phyloP scores from a whole-genome alignment of 805 yeast genomes.

The Metschnikowia shivogae region DNA sequence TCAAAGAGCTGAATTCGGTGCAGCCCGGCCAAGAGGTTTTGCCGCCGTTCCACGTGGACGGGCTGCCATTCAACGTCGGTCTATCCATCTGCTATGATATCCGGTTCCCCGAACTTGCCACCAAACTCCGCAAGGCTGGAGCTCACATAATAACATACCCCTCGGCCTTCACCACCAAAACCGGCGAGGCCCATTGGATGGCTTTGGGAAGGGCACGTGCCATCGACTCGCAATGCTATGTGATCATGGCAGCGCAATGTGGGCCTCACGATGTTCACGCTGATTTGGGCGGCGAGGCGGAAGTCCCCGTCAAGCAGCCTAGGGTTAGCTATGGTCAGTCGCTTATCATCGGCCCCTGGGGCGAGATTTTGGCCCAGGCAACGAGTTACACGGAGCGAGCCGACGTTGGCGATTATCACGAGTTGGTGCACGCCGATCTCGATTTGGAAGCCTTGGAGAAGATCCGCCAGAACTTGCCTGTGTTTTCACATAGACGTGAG shows the following conservation, averaged over 20 bases:
- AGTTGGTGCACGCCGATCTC: slow-evolving; percentile 59
- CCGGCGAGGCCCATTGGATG: slow-evolving; percentile 92
- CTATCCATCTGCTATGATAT: slow-evolving; percentile 81
- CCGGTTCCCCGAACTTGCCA: slow-evolving; percentile 78
- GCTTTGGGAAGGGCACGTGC: slow-evolving; percentile 79
- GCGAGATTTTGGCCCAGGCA: slow-evolving; percentile 59
- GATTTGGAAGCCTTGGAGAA: slow-evolving; percentile 47
- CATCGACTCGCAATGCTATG: slow-evolving; percentile 81
- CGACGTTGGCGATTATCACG: slow-evolving; percentile 33
- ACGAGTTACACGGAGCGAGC: slow-evolving; percentile 27
- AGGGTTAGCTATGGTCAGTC: slow-evolving; percentile 86
- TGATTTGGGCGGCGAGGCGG: slow-evolving; percentile 20
- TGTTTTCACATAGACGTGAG: slow-evolving; percentile 67
- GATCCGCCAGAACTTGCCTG: slow-evolving; percentile 69
- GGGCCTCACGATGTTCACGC: slow-evolving; percentile 64
- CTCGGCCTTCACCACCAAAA: slow-evolving; percentile 86
- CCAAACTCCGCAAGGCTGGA: slow-evolving; percentile 55
- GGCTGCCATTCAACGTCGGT: slow-evolving; percentile 46
- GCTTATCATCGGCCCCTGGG: slow-evolving; percentile 90
- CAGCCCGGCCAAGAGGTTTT: slow-evolving; percentile 65
- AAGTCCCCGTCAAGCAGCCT: slow-evolving; percentile 24
- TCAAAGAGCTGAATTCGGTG: slow-evolving; percentile 74
- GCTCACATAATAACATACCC: slow-evolving; percentile 81
- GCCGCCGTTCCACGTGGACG: slow-evolving; percentile 16
- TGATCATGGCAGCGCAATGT: slow-evolving; percentile 83